phyloP scores from a whole-genome alignment of 2,329 filamentous ascomycete genomes.

The Beauveria varroae region DNA sequence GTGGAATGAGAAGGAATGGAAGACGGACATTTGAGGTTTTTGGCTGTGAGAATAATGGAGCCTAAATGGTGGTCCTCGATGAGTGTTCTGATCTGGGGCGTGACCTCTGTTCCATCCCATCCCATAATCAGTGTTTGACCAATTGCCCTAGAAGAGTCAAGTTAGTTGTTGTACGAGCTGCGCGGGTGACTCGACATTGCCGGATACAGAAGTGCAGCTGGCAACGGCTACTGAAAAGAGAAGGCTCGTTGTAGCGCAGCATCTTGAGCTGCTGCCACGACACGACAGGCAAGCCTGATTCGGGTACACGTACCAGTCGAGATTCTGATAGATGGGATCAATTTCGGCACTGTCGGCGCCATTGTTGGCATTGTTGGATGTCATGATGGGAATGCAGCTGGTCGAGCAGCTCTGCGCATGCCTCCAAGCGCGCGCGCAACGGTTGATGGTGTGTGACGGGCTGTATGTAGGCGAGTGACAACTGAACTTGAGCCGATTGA shows the following conservation, averaged over 20 bases:
- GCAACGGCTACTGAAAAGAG: background rate
- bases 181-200: background rate
- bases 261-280: background rate
- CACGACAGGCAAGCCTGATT: background rate
- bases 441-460: slow-evolving; percentile 4
- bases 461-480: background rate
- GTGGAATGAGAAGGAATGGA: slow-evolving; percentile 2
- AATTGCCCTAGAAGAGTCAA: slow-evolving; percentile 46
- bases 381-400: slow-evolving; percentile 9
- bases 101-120: slow-evolving; percentile 78
- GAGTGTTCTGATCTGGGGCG: slow-evolving; percentile 70
- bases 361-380: slow-evolving; percentile 28
- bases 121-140: slow-evolving; percentile 77
- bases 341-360: slow-evolving; percentile 24
- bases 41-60: slow-evolving; percentile 75
- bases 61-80: slow-evolving; percentile 84
- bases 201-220: background rate
- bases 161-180: background rate
- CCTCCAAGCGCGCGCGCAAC: background rate
- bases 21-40: slow-evolving; percentile 71
- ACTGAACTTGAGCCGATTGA: slow-evolving; percentile 4
- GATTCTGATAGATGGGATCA: slow-evolving; percentile 65
- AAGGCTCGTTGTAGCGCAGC: background rate
- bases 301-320: slow-evolving; percentile 57
- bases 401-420: slow-evolving; percentile 3